A percentile compares a stretch with the other conserved stretches of the same genome.
phyloP scores from a whole-genome alignment of 352 stramenopile species.

The Globisporangium orthogonon region DNA sequence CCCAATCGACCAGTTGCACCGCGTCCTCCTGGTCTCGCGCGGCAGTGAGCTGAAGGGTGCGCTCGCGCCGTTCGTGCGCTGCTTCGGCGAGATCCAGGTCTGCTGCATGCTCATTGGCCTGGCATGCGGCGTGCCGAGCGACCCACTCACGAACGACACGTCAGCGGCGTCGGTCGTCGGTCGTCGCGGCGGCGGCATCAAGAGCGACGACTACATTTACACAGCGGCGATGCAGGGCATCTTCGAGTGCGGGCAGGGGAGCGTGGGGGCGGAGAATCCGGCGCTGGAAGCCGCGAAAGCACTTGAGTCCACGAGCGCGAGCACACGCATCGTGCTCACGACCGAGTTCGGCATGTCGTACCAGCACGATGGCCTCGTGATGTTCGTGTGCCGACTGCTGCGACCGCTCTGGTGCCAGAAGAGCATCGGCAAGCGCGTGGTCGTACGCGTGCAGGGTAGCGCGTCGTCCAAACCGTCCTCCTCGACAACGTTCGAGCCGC shows the following conservation, averaged over 20 bases:
- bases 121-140: conserved; percentile 77
- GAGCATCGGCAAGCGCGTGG: conserved; percentile 41
- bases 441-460: conserved; percentile 16
- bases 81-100: conserved; percentile 80
- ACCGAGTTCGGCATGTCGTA: conserved; percentile 86
- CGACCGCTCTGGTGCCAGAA: conserved; percentile 69
- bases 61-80: conserved; percentile 71
- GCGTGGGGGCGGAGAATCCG: conserved; percentile 16
- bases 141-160: conserved; percentile 57
- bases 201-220: conserved; percentile 79
- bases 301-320: conserved; percentile 17
- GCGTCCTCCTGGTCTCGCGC: conserved; percentile 57
- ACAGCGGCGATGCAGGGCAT: conserved; percentile 72
- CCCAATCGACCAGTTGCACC: conserved; percentile 83
- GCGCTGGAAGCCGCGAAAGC: conserved; percentile 25
- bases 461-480: conserved; percentile 13
- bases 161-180: conserved; percentile 45
- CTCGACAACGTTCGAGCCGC: conserved; percentile 29
- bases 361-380: conserved; percentile 77
- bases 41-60: conserved; percentile 60
- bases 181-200: conserved; percentile 29
- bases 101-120: conserved; percentile 87
- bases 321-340: conserved; percentile 76
- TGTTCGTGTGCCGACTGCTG: conserved; percentile 77
- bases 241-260: conserved; percentile 72